These are phyloP conservation scores for Podosphaera fusca DNA, from an alignment of 2,329 filamentous ascomycete genomes.

Conservation along the genomic window DNA sequence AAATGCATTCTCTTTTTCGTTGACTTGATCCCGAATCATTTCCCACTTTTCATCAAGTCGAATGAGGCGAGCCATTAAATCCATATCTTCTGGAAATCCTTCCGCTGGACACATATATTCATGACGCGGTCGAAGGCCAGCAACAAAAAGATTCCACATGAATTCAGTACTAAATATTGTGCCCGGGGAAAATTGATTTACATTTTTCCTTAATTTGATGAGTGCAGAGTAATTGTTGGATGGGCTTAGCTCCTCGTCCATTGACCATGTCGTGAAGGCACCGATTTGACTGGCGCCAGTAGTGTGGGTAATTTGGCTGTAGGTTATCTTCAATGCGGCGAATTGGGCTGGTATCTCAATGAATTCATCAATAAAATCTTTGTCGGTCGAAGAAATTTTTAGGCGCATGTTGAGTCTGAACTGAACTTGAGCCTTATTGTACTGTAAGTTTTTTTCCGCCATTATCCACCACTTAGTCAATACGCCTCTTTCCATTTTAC, in stretches of 20 bases:
- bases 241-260: neutral
- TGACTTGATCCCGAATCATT: neutral
- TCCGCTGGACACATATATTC: constrained; percentile 13
- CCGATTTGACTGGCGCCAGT: neutral
- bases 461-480: neutral
- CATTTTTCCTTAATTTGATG: constrained; percentile 1
- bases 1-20: neutral
- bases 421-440: neutral
- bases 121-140: neutral
- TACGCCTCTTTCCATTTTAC: neutral
- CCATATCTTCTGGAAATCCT: constrained; percentile 75
- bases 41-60: neutral
- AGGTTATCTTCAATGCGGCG: neutral
- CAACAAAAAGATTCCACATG: constrained; percentile 1
- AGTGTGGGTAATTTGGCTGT: neutral
- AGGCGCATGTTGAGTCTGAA: neutral
- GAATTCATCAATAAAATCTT: neutral
- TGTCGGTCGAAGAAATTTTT: neutral
- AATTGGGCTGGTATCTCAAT: neutral
- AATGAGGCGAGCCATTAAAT: neutral
- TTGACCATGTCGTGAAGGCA: neutral
- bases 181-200: neutral
- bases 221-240: neutral
- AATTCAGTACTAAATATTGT: neutral
- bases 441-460: neutral